Evolutionary conservation across 2,329 filamentous ascomycete species (phyloP), one percentile per base, ranked within the genome.

Genomic region (Fusarium acutatum): DNA sequence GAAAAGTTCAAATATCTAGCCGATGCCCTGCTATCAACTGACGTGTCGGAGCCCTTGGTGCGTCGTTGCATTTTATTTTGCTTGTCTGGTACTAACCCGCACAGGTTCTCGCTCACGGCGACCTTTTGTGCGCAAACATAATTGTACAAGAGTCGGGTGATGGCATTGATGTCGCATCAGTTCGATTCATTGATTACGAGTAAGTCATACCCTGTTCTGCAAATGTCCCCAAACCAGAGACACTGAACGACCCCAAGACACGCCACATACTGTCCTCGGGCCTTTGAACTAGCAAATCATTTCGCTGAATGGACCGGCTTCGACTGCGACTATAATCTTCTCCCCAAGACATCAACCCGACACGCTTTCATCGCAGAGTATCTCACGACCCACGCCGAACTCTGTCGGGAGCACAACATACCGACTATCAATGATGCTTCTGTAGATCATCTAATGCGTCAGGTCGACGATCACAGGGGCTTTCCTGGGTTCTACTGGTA

Each of bases 141-240:
- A 76, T 76, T 52, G 53, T 75, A 38, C 74, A 76, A 28, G 52
- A 54, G n/a, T 37, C 46, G 46, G 46, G n/a, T 54, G 50, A 50
- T 15, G n/a, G n/a, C 40, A 57, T 34, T 4, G 46, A 62, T 32
- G 52, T 56, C 20, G 60, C 69, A 28, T 67, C 71, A 34, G 71
- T 76, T 8, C 69, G 69, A 14, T 76, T 76, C 64, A 76, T 76
- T 35, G 74, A 76, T 43, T 76, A 76, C 65, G 74, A 76, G 74
- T 76, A 62, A 59, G 74, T 67, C 28, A 47, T 20, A 66, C 64
- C 49, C 32, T 49, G 20, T 18, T 15, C 50, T 40, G 35, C 49
- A 41, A n/a, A 49, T 30, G 44, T 53, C 46, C 30, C 38, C 34
- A 5, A 17, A 35, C 10, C 6, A 52, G 18, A 28, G 38, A 40